Evolutionary conservation across 495 filamentous ascomycete genomes (phyloP), one percentile per base, ranked within the genome.

Genomic region (Penicillium waksmanii): DNA sequence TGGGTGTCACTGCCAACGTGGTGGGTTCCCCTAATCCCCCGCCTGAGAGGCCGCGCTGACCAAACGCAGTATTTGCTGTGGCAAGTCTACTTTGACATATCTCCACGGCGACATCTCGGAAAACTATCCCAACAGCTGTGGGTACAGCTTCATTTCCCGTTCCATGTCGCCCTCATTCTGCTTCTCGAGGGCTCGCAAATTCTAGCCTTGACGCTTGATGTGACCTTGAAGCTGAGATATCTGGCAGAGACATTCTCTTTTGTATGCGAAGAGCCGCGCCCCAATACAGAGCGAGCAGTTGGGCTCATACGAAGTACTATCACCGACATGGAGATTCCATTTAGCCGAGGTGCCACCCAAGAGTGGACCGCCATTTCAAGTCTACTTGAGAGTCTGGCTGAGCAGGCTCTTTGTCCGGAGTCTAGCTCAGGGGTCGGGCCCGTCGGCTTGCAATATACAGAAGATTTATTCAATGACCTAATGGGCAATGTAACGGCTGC

Each of bases 51-150:
- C 13, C 11, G 33, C 51, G 15, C 60, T 62, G 34, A 58, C 25
- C 19, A 23, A 18, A 31, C 17, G 15, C 31, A 85, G 83, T 90
- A 89, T 70, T 77, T 91, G 56, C 67, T 88, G 33, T 91, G 84
- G 78, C 86, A 89, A 74, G 79, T 87, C 53, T 91, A 92, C 71
- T 90, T 87, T 57, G 88, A 91, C 68, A 79, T 77, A n/a, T 69
- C 72, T 17, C 71, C 74, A 43, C 64, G 67, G 44, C 56, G 55
- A n/a, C 56, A 52, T 42, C 65, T 76, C 56, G 83, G 84, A 33
- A 84, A 78, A 34, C 73, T 86, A 57, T 77, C 73, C 23, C 84
- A 87, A 58, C 83, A 87, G 60, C 68, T 84, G 19, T 90, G 88
- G 89, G 78, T 83, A 4, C 77, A 86, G 58, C 69, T 87, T 1